Evolutionary conservation across 768 basidiomycete genomes (phyloP), one percentile per base, ranked within the genome.

Genomic region (Phlebiopsis flavidoalba): DNA sequence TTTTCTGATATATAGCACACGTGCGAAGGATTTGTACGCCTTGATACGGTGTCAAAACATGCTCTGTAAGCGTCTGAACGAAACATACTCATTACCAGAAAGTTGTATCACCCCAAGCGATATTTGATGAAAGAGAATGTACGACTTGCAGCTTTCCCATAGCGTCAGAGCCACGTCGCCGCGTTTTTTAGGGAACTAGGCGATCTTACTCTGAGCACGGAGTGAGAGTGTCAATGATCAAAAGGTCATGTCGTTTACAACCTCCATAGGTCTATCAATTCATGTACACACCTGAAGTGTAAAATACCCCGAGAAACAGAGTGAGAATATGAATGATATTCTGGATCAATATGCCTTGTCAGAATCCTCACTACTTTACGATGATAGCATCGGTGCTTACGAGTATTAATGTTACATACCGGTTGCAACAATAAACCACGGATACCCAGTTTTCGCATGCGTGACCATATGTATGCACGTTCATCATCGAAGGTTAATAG

Each of bases 381-480:
- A 3, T 12, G 11, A 17, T 12, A 43, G 10, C 3, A 17, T 17
- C 10, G 12, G 8, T 40, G 17, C 40, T 43, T 8, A 43, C 40
- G 3, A 40, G 8, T 12, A 12, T 8, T 3, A 43, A 17, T 3
- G 40, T 12, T 3, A 43, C 40, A 43, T 43, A 43, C 8, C 40
- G 40, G 3, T 3, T 43, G 17, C 11, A 17, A 12, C 40, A 43
- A 8, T 43, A 43, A 3, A 43, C 8, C 2, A 43, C 10, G 17
- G 40, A 43, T 3, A 43, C 40, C 40, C 40, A 12, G 11, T 17
- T 17, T 43, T 17, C n/a, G 40, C 40, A 17, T 12, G 17, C 11
- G 10, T 12, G 12, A 43, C 67, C 67, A 68, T 35, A 63, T 53
- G 51, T 65, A 63, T 33, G 45, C 47, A 33, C 65, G 55, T 55